These are phyloP conservation scores for Yarrowia hollandica DNA, from an alignment of 805 yeast genomes.

Conservation along the genomic window DNA sequence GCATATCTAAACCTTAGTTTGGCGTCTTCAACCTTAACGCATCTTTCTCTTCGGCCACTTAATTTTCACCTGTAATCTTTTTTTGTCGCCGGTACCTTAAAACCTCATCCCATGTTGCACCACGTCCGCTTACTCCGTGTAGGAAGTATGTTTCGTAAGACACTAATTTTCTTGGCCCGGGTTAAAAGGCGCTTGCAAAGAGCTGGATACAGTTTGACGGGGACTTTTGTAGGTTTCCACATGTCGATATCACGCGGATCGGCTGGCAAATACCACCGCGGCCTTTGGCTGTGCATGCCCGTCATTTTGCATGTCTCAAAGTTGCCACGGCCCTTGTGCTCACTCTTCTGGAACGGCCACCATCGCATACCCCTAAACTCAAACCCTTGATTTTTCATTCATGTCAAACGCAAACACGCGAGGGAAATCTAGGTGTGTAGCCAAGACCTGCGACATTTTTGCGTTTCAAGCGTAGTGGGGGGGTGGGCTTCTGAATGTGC, in stretches of 20 bases:
- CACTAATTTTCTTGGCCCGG: slow-evolving; percentile 13
- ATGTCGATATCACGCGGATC: background rate
- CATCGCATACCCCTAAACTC: background rate
- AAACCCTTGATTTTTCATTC: background rate
- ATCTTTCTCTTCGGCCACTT: slow-evolving; percentile 3
- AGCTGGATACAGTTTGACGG: background rate
- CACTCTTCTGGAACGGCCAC: background rate
- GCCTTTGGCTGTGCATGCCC: background rate
- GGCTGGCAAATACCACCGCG: background rate
- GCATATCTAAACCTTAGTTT: background rate
- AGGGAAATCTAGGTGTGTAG: too few species aligned
- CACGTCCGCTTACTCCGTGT: background rate
- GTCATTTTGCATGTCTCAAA: slow-evolving; percentile 4
- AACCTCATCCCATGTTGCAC: background rate
- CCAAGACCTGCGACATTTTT: slow-evolving; percentile 2
- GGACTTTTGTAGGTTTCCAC: background rate
- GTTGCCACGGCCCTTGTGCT: background rate
- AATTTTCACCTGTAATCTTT: background rate
- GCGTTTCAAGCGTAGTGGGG: background rate
- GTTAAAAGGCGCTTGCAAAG: background rate
- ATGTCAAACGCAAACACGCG: background rate
- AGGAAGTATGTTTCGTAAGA: background rate
- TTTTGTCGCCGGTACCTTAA: too few species aligned
- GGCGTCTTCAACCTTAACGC: background rate
- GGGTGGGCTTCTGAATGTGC: background rate